A percentile compares a stretch with the other conserved stretches of the same genome.
Conservation (phyloP, 352 stramenopile species). For the Thraustochytrium striatum region DNA sequence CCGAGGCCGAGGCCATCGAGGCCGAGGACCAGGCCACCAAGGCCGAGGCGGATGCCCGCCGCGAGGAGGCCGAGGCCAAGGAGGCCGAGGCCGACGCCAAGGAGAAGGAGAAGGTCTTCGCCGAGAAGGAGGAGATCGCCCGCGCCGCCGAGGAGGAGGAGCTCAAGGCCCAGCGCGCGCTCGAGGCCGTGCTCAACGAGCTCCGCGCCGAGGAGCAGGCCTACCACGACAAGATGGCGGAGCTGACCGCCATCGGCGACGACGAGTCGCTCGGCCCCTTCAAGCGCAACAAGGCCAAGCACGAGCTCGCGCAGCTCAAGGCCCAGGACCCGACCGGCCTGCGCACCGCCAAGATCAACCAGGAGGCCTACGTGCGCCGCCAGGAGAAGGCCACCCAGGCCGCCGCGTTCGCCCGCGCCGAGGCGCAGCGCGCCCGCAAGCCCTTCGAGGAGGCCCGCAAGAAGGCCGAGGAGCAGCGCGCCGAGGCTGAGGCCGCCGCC, state of each 20-base stretch:
- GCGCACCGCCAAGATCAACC: slow-evolving; percentile 55
- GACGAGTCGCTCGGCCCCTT: slow-evolving; percentile 56
- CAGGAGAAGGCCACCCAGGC: slow-evolving; percentile 43
- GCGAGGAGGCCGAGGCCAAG: slow-evolving; percentile 48
- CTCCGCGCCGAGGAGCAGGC: slow-evolving; percentile 54
- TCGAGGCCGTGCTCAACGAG: slow-evolving; percentile 48
- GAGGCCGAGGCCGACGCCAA: slow-evolving; percentile 24
- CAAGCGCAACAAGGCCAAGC: slow-evolving; percentile 57
- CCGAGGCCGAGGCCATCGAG: slow-evolving; percentile 18
- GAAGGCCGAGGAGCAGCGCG: slow-evolving; percentile 43
- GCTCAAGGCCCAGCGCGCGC: slow-evolving; percentile 44
- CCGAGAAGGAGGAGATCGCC: slow-evolving; percentile 3
- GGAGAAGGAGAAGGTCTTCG: slow-evolving; percentile 35
- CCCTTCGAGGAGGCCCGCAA: slow-evolving; percentile 42
- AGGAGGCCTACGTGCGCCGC: slow-evolving; percentile 55
- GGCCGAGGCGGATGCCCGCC: slow-evolving; percentile 29
- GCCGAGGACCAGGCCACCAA: slow-evolving; percentile 40
- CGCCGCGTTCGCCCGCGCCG: neutral
- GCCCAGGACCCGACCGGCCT: slow-evolving; percentile 53
- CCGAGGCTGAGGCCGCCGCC: slow-evolving; percentile 26
- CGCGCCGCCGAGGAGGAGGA: slow-evolving; percentile 32
- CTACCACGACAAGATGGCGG: slow-evolving; percentile 48
- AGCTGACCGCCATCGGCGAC: slow-evolving; percentile 47
- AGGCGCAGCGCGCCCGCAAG: slow-evolving; percentile 36
- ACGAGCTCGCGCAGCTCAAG: slow-evolving; percentile 57